Conservation (phyloP, 2,329 filamentous ascomycete genomes). For the Hypoxylon sp. region DNA sequence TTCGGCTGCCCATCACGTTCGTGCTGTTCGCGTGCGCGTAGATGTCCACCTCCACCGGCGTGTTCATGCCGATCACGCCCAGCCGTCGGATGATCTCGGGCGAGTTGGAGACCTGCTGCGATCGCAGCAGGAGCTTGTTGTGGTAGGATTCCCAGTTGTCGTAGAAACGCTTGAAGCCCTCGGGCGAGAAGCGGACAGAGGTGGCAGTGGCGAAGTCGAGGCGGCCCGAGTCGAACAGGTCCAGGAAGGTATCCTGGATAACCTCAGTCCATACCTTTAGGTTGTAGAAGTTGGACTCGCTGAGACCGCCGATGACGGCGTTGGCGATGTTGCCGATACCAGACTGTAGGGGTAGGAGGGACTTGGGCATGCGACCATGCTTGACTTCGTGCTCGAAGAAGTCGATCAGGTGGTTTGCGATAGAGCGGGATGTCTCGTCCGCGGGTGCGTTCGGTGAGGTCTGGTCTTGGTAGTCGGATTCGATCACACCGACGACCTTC, state of each 20-base stretch:
- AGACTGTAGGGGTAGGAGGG: slow-evolving; percentile 82
- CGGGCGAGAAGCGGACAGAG: slow-evolving; percentile 88
- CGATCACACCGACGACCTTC: slow-evolving; percentile 83
- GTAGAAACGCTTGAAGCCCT: slow-evolving; percentile 92
- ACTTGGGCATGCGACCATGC: slow-evolving; percentile 78
- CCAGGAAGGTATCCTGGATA: slow-evolving; percentile 90
- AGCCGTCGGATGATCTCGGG: slow-evolving; percentile 90
- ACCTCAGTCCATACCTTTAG: slow-evolving; percentile 95
- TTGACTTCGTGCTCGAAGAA: slow-evolving; percentile 84
- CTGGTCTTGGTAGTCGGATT: slow-evolving; percentile 83
- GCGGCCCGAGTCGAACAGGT: slow-evolving; percentile 88
- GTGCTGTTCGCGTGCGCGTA: slow-evolving; percentile 94
- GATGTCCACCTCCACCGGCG: slow-evolving; percentile 91
- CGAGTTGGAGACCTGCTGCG: slow-evolving; percentile 88
- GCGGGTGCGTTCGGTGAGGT: slow-evolving; percentile 78
- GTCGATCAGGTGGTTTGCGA: slow-evolving; percentile 83
- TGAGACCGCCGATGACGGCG: slow-evolving; percentile 85
- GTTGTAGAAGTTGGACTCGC: slow-evolving; percentile 83
- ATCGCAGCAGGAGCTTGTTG: slow-evolving; percentile 83
- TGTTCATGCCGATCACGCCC: slow-evolving; percentile 94
- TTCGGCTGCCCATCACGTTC: slow-evolving; percentile 86
- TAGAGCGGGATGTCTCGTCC: slow-evolving; percentile 75
- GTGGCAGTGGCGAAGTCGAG: slow-evolving; percentile 91
- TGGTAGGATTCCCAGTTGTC: slow-evolving; percentile 82
- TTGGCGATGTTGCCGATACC: slow-evolving; percentile 95